phyloP scores from a whole-genome alignment of 441 rosid species.

The Iberis amara region DNA sequence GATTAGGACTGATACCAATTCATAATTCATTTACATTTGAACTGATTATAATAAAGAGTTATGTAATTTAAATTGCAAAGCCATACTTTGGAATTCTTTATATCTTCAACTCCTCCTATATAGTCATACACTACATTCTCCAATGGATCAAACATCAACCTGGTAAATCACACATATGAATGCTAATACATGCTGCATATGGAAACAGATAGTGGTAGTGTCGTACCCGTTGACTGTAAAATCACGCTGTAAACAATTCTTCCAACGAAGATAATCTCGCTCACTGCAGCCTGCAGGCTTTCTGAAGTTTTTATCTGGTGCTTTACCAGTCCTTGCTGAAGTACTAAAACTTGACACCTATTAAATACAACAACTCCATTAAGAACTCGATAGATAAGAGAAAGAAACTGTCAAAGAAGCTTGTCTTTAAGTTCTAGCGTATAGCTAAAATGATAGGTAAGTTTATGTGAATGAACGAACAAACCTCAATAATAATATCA shows the following conservation, averaged over 20 bases:
- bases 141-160: constrained; percentile 40
- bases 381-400: not conserved
- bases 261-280: constrained; percentile 39
- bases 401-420: too few relatives aligned
- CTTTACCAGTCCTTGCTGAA: constrained; percentile 31
- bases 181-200: not conserved
- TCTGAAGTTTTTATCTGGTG: constrained; percentile 23
- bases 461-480: constrained; percentile 10
- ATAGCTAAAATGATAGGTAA: too few relatives aligned
- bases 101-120: constrained; percentile 42
- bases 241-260: constrained; percentile 40
- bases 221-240: constrained; percentile 40
- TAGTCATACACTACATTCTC: constrained; percentile 44
- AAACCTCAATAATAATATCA: constrained; percentile 39
- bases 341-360: constrained; percentile 45
- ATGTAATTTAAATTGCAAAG: constrained; percentile 12
- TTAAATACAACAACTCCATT: constrained; percentile 2
- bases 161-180: constrained; percentile 22
- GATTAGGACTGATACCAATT: constrained; percentile 21
- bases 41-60: constrained; percentile 12
- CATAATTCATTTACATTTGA: constrained; percentile 11
- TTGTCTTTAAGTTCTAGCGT: too few relatives aligned
- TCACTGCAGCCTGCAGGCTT: constrained; percentile 38
- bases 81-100: constrained; percentile 38
- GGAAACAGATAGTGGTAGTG: not conserved